Evolutionary conservation across 1,139 yeast genomes (phyloP), one percentile per base, ranked within the genome.

Genomic region (Yarrowia galli): DNA sequence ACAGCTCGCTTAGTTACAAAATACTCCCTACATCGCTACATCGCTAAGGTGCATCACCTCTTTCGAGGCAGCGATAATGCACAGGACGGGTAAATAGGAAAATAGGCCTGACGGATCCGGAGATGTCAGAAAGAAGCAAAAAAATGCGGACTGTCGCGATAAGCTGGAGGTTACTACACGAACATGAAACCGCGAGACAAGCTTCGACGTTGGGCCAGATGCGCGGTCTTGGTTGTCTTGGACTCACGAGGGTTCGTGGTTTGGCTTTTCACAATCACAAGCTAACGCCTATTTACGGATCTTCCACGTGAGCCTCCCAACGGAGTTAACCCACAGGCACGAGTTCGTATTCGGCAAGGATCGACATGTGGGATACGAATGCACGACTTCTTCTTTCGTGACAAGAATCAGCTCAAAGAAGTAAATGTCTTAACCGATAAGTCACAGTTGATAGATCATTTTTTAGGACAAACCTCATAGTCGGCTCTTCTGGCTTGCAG

Each of bases 231-330:
- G 22, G 28, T 28, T 48, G 54, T 28, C 40, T 53, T 18, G 16
- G 18, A 22, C 25, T 46, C 20, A 48, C 32, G 32, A 28, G 32
- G 32, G 32, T 28, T 28, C 32, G 7, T 28, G 32, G 32, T 28
- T 28, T 28, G 32, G 32, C 32, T 28, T 28, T 28, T 28, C 32
- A 28, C 25, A 49, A 49, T 53, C 58, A 53, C 58, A 53, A 53
- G 58, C 58, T 53, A 53, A 53, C 58, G 58, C 58, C 58, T 53
- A 53, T 22, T 36, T 53, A n/a, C n/a, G 42, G 56, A 20, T 51
- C 13, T 35, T 35, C 42, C 58, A 36, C 43, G 58, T 53, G 58
- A 53, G 58, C 32, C n/a, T 25, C 6, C 20, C 2, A 12, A 2
- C 42, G 42, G 54, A 16, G 35, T 48, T 48, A n/a, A 25, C 32